Evolutionary conservation across 441 rosid species (phyloP), one percentile per base, ranked within the genome.

Genomic region (Eutrema salsugineum): DNA sequence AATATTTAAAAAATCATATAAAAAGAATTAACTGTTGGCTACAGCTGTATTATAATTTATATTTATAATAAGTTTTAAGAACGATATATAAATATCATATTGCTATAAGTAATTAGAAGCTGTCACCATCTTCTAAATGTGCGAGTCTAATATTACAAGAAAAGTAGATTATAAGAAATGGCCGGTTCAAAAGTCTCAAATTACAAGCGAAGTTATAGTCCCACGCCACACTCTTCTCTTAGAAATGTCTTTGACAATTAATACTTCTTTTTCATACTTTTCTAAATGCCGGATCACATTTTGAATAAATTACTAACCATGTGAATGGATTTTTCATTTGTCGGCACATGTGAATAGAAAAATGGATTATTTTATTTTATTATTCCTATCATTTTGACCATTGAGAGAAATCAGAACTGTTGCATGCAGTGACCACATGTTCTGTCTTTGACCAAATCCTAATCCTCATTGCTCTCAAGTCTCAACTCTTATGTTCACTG

Each of bases 181-280:
- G 79, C 76, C 71, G 60, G 75, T 76, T 76, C 68, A 57, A 76
- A 69, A 20, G 75, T 56, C 66, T 76, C 66, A 76, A 55, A 7
- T 55, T 76, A 76, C 79, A 69, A 76, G 79, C 75, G 47, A 76
- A 57, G 55, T 22, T 57, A 64, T 57, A 76, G 63, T 63, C 71
- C 71, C 71, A 76, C 76, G 71, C 75, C 66, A 69, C 54, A 69
- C 71, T 69, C 66, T 63, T 69, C 8, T 11, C 66, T 69, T 47
- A 48, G 66, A 76, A 63, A 63, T 63, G 75, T 63, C 62, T 76
- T 63, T 69, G 75, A 69, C 79, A 69, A 68, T 4, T 69, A 56
- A 30, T 39, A 38, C 10, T 47, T 49, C 30, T 63, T 30, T 16
- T 47, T 15, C 10, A 30, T 62, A 15, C 27, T 50, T 54, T 68